A percentile compares a stretch with the other conserved stretches of the same genome.
phyloP scores from a whole-genome alignment of 192 early-diverging fungal genomes.

The Coemansia umbellata region DNA sequence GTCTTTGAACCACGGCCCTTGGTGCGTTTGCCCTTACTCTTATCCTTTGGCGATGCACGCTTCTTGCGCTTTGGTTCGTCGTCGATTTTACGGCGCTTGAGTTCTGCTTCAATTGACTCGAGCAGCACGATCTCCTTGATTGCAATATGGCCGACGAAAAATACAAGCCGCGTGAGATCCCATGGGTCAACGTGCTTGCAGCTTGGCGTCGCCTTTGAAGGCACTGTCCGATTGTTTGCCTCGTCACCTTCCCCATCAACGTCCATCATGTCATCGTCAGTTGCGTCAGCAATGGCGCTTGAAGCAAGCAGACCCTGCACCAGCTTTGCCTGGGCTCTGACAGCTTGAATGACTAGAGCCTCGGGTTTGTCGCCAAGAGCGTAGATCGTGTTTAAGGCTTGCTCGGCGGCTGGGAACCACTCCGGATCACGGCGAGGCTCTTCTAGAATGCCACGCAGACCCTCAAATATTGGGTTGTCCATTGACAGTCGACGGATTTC shows the following conservation, averaged over 20 bases:
- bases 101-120: constrained; percentile 89
- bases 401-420: constrained; percentile 92
- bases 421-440: constrained; percentile 29
- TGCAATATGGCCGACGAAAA: constrained; percentile 92
- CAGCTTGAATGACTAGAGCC: constrained; percentile 68
- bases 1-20: constrained; percentile 11
- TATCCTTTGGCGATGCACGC: constrained; percentile 25
- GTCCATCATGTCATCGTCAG: constrained; percentile 15
- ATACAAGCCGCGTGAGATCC: constrained; percentile 82
- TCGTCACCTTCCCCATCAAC: constrained; percentile 31
- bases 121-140: constrained; percentile 96
- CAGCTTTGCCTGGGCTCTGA: constrained; percentile 61
- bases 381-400: constrained; percentile 93
- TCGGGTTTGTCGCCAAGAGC: constrained; percentile 89
- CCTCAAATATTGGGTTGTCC: constrained; percentile 57
- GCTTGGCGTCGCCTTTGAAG: not conserved
- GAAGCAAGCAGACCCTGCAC: constrained; percentile 56
- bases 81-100: constrained; percentile 72
- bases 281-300: constrained; percentile 1
- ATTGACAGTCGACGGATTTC: constrained; percentile 53
- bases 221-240: constrained; percentile 7
- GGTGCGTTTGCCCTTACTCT: constrained; percentile 31
- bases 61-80: constrained; percentile 42
- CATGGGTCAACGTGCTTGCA: constrained; percentile 53
- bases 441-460: constrained; percentile 51